Evolutionary conservation across 495 filamentous ascomycete genomes (phyloP), one percentile per base, ranked within the genome.

Genomic region (Podospora comata): DNA sequence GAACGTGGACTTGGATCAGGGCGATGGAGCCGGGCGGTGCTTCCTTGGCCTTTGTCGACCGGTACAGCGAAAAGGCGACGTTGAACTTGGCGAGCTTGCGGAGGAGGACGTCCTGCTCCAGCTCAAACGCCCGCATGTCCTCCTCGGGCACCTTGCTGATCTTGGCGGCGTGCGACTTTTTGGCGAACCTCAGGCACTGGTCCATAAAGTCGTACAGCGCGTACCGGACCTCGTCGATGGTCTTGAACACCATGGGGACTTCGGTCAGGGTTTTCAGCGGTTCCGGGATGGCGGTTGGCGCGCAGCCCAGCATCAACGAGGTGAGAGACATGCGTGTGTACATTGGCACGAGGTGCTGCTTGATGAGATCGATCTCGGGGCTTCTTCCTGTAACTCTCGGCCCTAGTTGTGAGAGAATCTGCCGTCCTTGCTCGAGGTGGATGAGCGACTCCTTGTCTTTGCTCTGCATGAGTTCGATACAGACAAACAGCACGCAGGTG

Each of bases 401-500:
- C n/a, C 79, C 78, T 55, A 79, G 67, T 57, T 77, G 70, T 54
- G 73, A 79, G 56, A 74, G 68, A 15, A 81, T 80, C 67, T 77
- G 72, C 11, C 74, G 75, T 20, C 79, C 79, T 66, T 81, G 80
- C 18, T 79, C 74, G 34, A 80, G 74, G 44, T 82, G 80, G 27
- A 78, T 68, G 54, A 79, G 76, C 0, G 84, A 84, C 20, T 79
- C 79, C 30, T 71, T 74, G 64, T 78, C 74, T 74, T 85, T 82
- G 19, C 81, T 83, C 59, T 83, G 79, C 61, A 88, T 75, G 32
- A 82, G 77, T 70, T 88, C 86, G 53, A 89, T 84, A 71, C 84
- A 88, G 16, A 88, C 82, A 60, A 87, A 89, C 27, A 89, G 77
- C 1, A 86, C 71, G 64, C 86, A 88, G 3, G 78, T 86, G 9